Conservation (phyloP, 495 filamentous ascomycete genomes). For the Sordaria brevicollis region DNA sequence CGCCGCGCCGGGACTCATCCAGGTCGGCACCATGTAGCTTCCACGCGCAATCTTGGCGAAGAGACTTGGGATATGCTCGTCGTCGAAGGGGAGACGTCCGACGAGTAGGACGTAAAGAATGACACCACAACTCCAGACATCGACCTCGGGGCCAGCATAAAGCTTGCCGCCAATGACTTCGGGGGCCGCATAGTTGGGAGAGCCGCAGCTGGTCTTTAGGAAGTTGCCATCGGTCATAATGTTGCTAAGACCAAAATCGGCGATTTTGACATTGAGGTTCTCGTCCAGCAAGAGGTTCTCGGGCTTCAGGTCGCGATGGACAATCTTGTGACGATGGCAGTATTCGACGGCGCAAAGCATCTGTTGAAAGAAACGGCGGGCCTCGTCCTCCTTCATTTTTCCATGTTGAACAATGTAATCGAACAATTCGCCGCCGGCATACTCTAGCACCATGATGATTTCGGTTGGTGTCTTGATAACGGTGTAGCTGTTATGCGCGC, state of each 20-base stretch:
- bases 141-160: slow-evolving; percentile 94
- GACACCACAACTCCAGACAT: slow-evolving; percentile 98
- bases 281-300: slow-evolving; percentile 94
- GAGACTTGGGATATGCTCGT: slow-evolving; percentile 60
- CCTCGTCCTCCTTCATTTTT: slow-evolving; percentile 78
- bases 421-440: slow-evolving; percentile 91
- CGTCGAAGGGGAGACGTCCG: slow-evolving; percentile 88
- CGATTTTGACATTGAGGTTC: slow-evolving; percentile 95
- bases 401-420: slow-evolving; percentile 92
- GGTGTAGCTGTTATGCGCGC: slow-evolving; percentile 55
- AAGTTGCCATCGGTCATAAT: slow-evolving; percentile 99
- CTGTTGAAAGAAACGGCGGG: slow-evolving; percentile 95
- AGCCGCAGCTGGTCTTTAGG: slow-evolving; percentile 95
- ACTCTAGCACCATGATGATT: slow-evolving; percentile 99
- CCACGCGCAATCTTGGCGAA: slow-evolving; percentile 44
- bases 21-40: slow-evolving; percentile 77
- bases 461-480: slow-evolving; percentile 88
- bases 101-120: slow-evolving; percentile 94
- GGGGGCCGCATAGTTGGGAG: slow-evolving; percentile 94
- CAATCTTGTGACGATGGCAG: slow-evolving; percentile 97
- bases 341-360: slow-evolving; percentile 99
- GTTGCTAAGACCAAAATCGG: slow-evolving; percentile 96
- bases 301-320: slow-evolving; percentile 93
- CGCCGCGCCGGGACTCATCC: slow-evolving; percentile 78
- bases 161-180: slow-evolving; percentile 97